Evolutionary conservation across 495 filamentous ascomycete genomes (phyloP).

Genomic region (Lichina pygmaea): DNA sequence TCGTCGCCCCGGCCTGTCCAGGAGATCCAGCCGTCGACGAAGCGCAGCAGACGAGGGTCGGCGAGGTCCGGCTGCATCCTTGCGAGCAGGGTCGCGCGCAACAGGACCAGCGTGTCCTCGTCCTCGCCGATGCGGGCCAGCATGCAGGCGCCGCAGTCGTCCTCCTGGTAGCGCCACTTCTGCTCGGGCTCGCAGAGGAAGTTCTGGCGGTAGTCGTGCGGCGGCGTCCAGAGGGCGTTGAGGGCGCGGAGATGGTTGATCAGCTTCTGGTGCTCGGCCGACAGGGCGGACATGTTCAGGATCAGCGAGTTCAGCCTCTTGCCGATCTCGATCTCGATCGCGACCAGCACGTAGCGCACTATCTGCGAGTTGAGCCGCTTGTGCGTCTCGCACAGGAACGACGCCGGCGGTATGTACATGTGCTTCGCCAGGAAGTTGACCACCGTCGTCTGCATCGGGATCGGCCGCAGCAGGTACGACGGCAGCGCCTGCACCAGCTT

Average conservation of each 20-base stretch:
- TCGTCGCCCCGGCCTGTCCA: background rate
- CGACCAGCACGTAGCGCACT: background rate
- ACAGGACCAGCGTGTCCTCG: background rate
- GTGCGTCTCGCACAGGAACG: background rate
- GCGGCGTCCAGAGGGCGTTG: background rate
- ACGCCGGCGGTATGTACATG: background rate
- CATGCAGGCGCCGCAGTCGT: conserved; percentile 3
- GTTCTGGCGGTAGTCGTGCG: background rate
- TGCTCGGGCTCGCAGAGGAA: background rate
- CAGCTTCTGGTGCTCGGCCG: background rate
- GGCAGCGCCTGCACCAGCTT: background rate
- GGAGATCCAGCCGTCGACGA: background rate
- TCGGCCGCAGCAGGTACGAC: background rate
- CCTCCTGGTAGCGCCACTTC: conserved; percentile 1
- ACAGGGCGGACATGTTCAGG: background rate
- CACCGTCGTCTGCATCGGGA: background rate
- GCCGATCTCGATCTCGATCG: background rate
- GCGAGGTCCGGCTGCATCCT: background rate
- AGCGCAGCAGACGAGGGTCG: conserved; percentile 1
- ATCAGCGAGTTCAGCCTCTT: background rate
- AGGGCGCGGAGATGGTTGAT: background rate
- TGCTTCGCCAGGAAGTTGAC: background rate
- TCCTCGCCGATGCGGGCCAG: conserved; percentile 1
- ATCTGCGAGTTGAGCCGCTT: conserved; percentile 1
- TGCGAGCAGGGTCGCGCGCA: background rate